These are phyloP conservation scores for Lachancea meyersii DNA, from an alignment of 805 yeast species.

Conservation along the genomic window DNA sequence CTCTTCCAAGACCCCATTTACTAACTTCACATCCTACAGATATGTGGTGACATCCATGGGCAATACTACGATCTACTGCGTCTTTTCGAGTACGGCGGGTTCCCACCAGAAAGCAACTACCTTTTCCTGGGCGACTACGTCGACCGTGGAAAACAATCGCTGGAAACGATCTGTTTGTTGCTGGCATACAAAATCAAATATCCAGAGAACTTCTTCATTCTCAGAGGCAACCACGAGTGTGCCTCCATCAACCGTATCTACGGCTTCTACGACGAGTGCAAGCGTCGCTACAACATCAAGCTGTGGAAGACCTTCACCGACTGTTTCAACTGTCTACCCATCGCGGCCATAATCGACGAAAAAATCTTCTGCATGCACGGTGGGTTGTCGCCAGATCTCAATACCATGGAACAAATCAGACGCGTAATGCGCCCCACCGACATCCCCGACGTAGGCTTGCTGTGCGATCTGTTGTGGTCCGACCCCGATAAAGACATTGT, in stretches of 20 bases:
- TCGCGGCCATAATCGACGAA: constrained; percentile 97
- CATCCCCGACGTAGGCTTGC: constrained; percentile 94
- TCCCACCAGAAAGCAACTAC: constrained; percentile 98
- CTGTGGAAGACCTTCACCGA: constrained; percentile 98
- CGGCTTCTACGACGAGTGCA: constrained; percentile 98
- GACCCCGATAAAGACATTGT: constrained; percentile 98
- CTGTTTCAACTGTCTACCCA: constrained; percentile 96
- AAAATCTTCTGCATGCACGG: constrained; percentile 99
- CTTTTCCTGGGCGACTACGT: constrained; percentile 95
- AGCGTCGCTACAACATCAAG: constrained; percentile 95
- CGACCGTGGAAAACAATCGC: constrained; percentile 96
- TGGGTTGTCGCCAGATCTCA: constrained; percentile 94
- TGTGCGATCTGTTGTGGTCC: constrained; percentile 95
- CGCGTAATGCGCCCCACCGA: constrained; percentile 99
- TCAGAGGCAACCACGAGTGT: constrained; percentile 98
- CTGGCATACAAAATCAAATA: constrained; percentile 96
- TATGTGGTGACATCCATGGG: constrained; percentile 98
- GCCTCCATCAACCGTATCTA: constrained; percentile 96
- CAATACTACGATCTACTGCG: constrained; percentile 94
- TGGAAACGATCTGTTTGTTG: constrained; percentile 90
- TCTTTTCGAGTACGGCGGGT: constrained; percentile 95
- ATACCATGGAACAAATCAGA: constrained; percentile 97
- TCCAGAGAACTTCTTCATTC: constrained; percentile 94
- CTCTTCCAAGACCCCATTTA: not conserved
- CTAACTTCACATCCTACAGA: constrained; percentile 31